Evolutionary conservation across 2,329 filamentous ascomycete species (phyloP), one percentile per base, ranked within the genome.

Genomic region (Fusarium setosum): DNA sequence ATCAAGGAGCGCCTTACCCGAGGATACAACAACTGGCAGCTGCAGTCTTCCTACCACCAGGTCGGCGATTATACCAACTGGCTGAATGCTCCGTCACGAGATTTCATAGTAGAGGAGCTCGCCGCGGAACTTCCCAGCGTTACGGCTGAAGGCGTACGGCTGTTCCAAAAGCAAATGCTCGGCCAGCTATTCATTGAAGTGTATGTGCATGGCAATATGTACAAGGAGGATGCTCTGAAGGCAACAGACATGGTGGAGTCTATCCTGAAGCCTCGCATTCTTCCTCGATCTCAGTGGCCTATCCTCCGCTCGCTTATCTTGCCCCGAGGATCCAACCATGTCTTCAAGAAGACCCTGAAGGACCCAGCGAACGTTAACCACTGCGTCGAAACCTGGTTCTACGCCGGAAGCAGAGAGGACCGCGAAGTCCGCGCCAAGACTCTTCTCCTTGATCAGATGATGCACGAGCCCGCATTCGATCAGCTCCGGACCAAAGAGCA

Each of bases 401-500:
- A 89, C 58, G 82, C 93, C 44, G 92, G 92, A 18, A 85, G 88
- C 64, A 87, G 89, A 65, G 84, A 87, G 4, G 90, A 97, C 73
- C 86, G 89, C n/a, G 74, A 79, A 6, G 78, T 92, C 12, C 88
- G 93, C 17, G 92, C 94, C 13, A 94, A 92, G 77, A 85, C 92
- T 1, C 83, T 96, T 38, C 84, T 99, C 6, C 85, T 97, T 38
- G 91, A 93, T 23, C 96, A 98, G 78, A 92, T 99, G 80, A 90
- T 93, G 0, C 92, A 97, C 56, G 96, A 99, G 80, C 94, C 94
- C 5, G 92, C 92, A 9, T 99, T 98, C 74, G 93, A 99, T 78
- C 94, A 97, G 76, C 85, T 99, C 8, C 89, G 96, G 48, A 98
- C 96, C 40, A 97, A 98, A 79, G 95, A 99, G 77, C 95, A 99